Conservation (phyloP, 768 basidiomycete genomes). For the Heimioporus sp. region DNA sequence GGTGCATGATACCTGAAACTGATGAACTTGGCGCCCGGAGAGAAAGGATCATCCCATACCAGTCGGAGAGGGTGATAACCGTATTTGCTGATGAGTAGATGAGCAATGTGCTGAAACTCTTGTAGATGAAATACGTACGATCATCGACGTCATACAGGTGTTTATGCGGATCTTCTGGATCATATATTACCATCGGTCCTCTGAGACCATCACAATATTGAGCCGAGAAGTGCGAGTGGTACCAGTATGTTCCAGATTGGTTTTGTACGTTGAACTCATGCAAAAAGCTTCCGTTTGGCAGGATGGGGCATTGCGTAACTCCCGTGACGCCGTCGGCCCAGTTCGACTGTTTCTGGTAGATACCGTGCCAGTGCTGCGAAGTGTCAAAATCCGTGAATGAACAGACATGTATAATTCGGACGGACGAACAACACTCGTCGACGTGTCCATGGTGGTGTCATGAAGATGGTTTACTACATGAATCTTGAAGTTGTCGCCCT, state of each 20-base stretch:
- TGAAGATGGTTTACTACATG: slow-evolving; percentile 45
- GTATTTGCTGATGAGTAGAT: slow-evolving; percentile 30
- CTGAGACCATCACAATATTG: slow-evolving; percentile 36
- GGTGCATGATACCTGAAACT: slow-evolving; percentile 18
- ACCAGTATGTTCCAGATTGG: slow-evolving; percentile 33
- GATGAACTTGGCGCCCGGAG: slow-evolving; percentile 29
- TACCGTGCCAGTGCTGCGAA: slow-evolving; percentile 46
- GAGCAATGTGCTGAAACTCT: neutral
- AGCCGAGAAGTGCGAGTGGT: slow-evolving; percentile 38
- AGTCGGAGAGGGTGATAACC: slow-evolving; percentile 41
- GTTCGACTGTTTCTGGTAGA: slow-evolving; percentile 39
- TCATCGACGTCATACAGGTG: slow-evolving; percentile 44
- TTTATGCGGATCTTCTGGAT: slow-evolving; percentile 39
- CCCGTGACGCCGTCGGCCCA: slow-evolving; percentile 44
- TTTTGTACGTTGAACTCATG: slow-evolving; percentile 17
- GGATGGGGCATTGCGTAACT: slow-evolving; percentile 36
- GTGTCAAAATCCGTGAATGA: neutral
- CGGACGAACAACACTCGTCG: slow-evolving; percentile 47
- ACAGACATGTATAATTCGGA: neutral
- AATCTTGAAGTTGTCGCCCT: slow-evolving; percentile 38
- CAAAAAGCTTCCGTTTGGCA: slow-evolving; percentile 15
- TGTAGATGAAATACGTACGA: slow-evolving; percentile 22
- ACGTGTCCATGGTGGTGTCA: slow-evolving; percentile 46
- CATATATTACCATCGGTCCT: slow-evolving; percentile 38
- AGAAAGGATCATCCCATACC: neutral